phyloP scores from a whole-genome alignment of 1,284 basidiomycete genomes.

The Rhodotorula sp. region DNA sequence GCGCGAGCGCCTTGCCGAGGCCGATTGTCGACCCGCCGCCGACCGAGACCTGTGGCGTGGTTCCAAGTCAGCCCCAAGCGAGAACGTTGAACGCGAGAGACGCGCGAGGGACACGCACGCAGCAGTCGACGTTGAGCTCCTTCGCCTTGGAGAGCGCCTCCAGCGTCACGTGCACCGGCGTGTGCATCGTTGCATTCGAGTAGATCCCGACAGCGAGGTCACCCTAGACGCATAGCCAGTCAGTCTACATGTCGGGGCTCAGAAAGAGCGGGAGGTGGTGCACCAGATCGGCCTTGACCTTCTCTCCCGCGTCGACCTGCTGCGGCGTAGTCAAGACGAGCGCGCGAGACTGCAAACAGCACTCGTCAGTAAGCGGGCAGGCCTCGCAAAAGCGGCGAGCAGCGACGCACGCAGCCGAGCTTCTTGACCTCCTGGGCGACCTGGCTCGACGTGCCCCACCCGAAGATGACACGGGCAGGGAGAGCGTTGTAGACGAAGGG shows the following conservation, averaged over 20 bases:
- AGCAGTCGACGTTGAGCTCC: constrained; percentile 52
- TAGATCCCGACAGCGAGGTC: constrained; percentile 42
- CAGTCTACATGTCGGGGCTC: constrained; percentile 3
- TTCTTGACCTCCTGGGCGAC: constrained; percentile 52
- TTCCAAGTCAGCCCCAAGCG: neutral
- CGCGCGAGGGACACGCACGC: constrained; percentile 45
- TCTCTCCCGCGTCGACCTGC: constrained; percentile 45
- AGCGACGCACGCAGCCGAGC: constrained; percentile 47
- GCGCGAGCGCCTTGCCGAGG: constrained; percentile 55
- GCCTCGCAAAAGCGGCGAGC: neutral
- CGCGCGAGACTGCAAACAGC: constrained; percentile 41
- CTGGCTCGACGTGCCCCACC: constrained; percentile 52
- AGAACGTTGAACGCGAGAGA: too few species aligned
- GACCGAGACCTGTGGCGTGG: constrained; percentile 45
- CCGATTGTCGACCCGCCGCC: constrained; percentile 57
- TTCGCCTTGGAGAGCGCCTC: constrained; percentile 51
- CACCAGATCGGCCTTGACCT: constrained; percentile 47
- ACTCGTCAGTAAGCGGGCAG: neutral
- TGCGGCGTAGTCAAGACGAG: constrained; percentile 53
- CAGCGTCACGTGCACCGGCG: constrained; percentile 54
- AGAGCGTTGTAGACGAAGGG: constrained; percentile 54
- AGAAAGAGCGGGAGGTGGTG: constrained; percentile 33
- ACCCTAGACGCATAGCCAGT: constrained; percentile 12
- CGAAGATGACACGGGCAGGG: constrained; percentile 55
- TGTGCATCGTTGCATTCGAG: constrained; percentile 56